Evolutionary conservation across 192 early-diverging fungal species (phyloP).

Genomic region (Entrophospora sp.): DNA sequence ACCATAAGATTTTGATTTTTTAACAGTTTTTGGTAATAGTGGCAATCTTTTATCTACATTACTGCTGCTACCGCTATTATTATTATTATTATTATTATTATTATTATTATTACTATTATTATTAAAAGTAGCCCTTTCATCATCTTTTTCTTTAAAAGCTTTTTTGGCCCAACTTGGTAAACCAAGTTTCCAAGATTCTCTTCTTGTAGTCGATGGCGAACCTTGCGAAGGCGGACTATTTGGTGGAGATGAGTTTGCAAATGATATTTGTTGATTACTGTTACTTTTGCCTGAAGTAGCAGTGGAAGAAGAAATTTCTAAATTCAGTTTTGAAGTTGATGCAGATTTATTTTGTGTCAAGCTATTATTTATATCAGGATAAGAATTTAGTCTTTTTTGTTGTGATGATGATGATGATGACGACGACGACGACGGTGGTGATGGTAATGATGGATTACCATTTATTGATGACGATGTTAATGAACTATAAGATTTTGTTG

Average conservation of each 20-base stretch:
- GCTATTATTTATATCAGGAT: no score
- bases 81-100: background rate
- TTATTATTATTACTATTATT: background rate
- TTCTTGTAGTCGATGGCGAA: background rate
- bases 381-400: no score
- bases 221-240: background rate
- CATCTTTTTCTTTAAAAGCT: conserved; percentile 18
- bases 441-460: background rate
- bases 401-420: no score
- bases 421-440: no score
- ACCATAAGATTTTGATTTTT: conserved; percentile 1
- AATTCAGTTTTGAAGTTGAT: background rate
- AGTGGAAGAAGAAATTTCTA: background rate
- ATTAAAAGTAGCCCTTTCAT: background rate
- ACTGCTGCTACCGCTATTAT: background rate
- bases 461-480: background rate
- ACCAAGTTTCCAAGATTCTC: conserved; percentile 14
- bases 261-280: background rate
- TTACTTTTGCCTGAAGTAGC: background rate
- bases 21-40: background rate
- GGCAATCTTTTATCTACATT: conserved; percentile 11
- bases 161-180: conserved; percentile 20
- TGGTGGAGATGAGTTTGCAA: background rate
- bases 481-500: conserved; percentile 13
- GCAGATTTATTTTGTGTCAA: no score